Conservation (phyloP, 257 asterid genomes). For the Ophiorrhiza pumila region DNA sequence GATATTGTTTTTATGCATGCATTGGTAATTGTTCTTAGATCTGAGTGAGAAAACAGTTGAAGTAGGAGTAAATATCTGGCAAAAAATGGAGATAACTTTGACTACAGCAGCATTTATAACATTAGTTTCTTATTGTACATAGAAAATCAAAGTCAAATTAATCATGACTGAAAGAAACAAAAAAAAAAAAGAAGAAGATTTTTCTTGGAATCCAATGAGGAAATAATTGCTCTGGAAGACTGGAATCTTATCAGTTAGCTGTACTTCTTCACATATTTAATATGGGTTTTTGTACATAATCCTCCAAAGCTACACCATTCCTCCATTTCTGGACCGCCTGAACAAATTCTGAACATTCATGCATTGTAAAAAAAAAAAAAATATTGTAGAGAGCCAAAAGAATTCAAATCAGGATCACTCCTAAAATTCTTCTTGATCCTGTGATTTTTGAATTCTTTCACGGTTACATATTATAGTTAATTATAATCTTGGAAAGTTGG, state of each 20-base stretch:
- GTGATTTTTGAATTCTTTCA: not conserved
- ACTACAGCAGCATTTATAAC: not conserved
- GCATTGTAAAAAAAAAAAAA: too few relatives aligned
- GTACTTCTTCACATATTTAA: not conserved
- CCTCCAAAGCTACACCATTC: too few relatives aligned
- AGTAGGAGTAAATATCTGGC: not conserved
- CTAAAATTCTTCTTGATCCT: not conserved
- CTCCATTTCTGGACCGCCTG: too few relatives aligned
- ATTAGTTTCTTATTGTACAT: too few relatives aligned
- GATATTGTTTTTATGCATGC: not conserved
- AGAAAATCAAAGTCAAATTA: too few relatives aligned
- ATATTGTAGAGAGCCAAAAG: too few relatives aligned
- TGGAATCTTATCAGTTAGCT: not conserved
- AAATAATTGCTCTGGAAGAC: not conserved
- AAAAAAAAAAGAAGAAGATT: not conserved
- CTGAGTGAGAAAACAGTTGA: not conserved
- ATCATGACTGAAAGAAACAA: too few relatives aligned
- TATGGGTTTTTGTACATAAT: too few relatives aligned
- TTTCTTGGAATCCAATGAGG: not conserved
- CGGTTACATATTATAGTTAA: not conserved
- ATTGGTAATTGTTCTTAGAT: not conserved
- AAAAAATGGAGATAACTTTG: too few relatives aligned
- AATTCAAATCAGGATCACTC: too few relatives aligned
- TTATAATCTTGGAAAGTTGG: not conserved
- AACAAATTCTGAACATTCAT: too few relatives aligned